Conservation (phyloP, 768 basidiomycete genomes). For the Mycena venus region DNA sequence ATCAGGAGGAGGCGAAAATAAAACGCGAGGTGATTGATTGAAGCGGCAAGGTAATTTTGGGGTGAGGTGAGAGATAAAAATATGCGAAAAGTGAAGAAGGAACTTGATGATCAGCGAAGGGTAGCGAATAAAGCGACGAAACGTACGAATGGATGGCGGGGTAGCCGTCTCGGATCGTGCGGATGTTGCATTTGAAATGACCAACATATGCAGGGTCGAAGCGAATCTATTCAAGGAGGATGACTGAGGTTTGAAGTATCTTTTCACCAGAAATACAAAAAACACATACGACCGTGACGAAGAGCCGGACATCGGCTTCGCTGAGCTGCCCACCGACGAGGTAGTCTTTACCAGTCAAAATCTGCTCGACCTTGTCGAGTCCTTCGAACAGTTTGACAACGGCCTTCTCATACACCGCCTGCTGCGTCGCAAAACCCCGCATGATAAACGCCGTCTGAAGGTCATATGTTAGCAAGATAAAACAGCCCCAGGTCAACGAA, state of each 20-base stretch:
- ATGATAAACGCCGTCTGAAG: constrained; percentile 86
- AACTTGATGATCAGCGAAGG: neutral
- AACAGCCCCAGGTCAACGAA: constrained; percentile 49
- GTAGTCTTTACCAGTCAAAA: constrained; percentile 84
- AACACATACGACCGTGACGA: constrained; percentile 84
- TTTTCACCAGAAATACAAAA: neutral
- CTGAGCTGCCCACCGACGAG: constrained; percentile 86
- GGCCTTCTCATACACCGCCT: constrained; percentile 85
- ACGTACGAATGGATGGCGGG: constrained; percentile 80
- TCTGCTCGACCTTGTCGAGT: constrained; percentile 85
- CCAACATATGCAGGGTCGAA: constrained; percentile 92
- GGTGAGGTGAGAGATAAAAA: no score
- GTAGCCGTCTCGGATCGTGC: constrained; percentile 88
- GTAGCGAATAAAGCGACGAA: neutral
- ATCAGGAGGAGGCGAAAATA: neutral
- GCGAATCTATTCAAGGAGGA: constrained; percentile 72
- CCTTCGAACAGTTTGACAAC: constrained; percentile 81
- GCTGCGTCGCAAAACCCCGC: constrained; percentile 88
- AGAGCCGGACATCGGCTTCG: constrained; percentile 88
- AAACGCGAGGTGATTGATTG: constrained; percentile 35
- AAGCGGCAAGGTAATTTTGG: no score
- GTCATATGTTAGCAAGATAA: neutral
- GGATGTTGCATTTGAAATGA: constrained; percentile 94
- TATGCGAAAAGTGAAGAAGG: no score
- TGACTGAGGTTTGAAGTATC: no score